These are phyloP conservation scores for Globisporangium carolinianum DNA, from an alignment of 352 stramenopile genomes.

Conservation along the genomic window DNA sequence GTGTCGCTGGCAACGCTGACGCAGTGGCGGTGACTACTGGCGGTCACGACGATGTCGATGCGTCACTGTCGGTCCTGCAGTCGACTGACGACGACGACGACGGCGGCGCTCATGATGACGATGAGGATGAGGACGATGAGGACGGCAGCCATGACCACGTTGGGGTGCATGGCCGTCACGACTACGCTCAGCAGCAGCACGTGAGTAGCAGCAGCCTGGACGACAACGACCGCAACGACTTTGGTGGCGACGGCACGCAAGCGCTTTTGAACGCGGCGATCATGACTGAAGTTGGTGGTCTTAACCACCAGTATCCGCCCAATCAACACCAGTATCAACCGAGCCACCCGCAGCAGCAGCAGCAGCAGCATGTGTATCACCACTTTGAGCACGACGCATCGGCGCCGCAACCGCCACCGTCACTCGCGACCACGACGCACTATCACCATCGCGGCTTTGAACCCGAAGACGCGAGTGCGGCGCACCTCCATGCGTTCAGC, in stretches of 20 bases:
- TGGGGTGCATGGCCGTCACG: conserved; percentile 10
- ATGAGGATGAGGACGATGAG: conserved; percentile 7
- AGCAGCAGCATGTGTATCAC: conserved; percentile 10
- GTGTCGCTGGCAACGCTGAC: too few relatives aligned
- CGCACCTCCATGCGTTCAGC: conserved; percentile 14
- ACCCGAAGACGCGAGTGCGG: conserved; percentile 42
- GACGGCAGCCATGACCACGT: conserved; percentile 8
- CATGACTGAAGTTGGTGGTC: conserved; percentile 58
- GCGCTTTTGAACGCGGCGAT: conserved; percentile 60
- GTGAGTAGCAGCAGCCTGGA: neutral
- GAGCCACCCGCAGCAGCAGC: conserved; percentile 14
- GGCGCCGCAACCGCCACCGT: conserved; percentile 7
- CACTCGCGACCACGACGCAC: too few relatives aligned
- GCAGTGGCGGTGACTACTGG: neutral
- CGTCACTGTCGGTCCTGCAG: neutral
- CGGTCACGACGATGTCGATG: conserved; percentile 5
- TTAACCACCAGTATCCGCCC: conserved; percentile 10
- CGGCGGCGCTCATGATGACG: neutral
- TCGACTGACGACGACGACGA: conserved; percentile 4
- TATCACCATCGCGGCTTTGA: conserved; percentile 61
- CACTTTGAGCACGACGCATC: conserved; percentile 10
- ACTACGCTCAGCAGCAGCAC: too few relatives aligned
- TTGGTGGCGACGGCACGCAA: conserved; percentile 53
- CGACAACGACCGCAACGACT: conserved; percentile 21
- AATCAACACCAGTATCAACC: conserved; percentile 24